phyloP scores from a whole-genome alignment of 306 rosid species.

The Luffa acutangula region DNA sequence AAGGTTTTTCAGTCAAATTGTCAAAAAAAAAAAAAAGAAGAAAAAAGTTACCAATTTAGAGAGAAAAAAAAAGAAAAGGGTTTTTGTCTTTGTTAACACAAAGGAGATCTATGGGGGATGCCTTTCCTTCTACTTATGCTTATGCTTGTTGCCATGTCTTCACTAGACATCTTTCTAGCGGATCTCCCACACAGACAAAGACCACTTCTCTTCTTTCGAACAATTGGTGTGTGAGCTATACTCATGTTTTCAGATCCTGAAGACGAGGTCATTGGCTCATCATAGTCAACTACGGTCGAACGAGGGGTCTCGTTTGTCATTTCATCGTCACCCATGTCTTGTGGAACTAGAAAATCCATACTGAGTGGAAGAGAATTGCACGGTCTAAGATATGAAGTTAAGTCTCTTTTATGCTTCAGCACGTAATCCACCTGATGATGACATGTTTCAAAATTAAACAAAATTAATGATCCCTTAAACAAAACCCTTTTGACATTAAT shows the following conservation, averaged over 20 bases:
- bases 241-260: slow-evolving; percentile 60
- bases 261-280: slow-evolving; percentile 59
- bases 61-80: background rate
- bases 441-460: background rate
- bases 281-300: slow-evolving; percentile 65
- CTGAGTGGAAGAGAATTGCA: slow-evolving; percentile 63
- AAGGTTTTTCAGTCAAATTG: slow-evolving; percentile 41
- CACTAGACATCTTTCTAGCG: slow-evolving; percentile 43
- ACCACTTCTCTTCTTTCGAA: slow-evolving; percentile 79
- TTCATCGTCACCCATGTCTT: slow-evolving; percentile 75
- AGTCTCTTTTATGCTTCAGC: slow-evolving; percentile 58
- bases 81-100: slow-evolving; percentile 27
- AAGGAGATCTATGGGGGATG: slow-evolving; percentile 89
- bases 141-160: slow-evolving; percentile 72
- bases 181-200: slow-evolving; percentile 57
- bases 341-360: slow-evolving; percentile 71
- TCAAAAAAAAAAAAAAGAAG: slow-evolving; percentile 14
- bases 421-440: slow-evolving; percentile 58
- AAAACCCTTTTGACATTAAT: background rate
- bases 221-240: slow-evolving; percentile 47
- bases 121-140: slow-evolving; percentile 79
- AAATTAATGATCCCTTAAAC: background rate
- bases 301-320: slow-evolving; percentile 46
- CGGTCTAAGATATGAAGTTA: slow-evolving; percentile 51
- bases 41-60: background rate